Evolutionary conservation across 129 eudicot genomes (phyloP), one percentile per base, ranked within the genome.

Genomic region (Deinandra increscens): DNA sequence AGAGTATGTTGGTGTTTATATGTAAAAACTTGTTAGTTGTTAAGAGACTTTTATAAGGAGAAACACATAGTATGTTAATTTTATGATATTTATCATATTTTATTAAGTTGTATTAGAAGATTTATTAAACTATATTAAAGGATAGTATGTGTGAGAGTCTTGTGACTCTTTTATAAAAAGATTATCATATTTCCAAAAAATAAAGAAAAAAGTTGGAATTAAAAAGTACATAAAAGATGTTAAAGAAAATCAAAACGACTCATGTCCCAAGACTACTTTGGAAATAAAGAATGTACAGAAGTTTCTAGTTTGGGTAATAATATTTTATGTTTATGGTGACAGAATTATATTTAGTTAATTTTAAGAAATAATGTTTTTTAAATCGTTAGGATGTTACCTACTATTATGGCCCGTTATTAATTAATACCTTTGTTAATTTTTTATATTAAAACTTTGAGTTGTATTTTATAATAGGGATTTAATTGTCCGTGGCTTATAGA

Each of bases 261-360:
- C n/a, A n/a, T n/a, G n/a, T n/a, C 23, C 70, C 0, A 50, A 68
- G 62, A 48, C 80, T 49, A 69, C 10, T 69, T 68, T 17, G 64
- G 64, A 39, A 68, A 76, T 76, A 76, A 68, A 59, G 46, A 60
- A 29, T 58, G 41, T 13, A 36, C 0, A 58, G 81, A 76, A 69
- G 42, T 76, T 69, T 76, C 81, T 76, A 68, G 81, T 68, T 69
- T 69, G 63, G 65, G 55, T 23, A 75, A 68, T 19, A 68, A 59
- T 75, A 67, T 75, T 67, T 75, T 75, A 75, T 67, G 74, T 59
- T 49, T 18, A 18, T 8, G 64, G 41, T 58, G 66, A n/a, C 58
- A 34, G 14, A 68, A 18, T 23, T 13, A 29, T n/a, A n/a, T 44
- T 58, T 20, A 31, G 59, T 38, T 58, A 60, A 48, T n/a, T 17